phyloP scores from a whole-genome alignment of 176 grass and related monocot species.

The Eremochloa ophiuroides region DNA sequence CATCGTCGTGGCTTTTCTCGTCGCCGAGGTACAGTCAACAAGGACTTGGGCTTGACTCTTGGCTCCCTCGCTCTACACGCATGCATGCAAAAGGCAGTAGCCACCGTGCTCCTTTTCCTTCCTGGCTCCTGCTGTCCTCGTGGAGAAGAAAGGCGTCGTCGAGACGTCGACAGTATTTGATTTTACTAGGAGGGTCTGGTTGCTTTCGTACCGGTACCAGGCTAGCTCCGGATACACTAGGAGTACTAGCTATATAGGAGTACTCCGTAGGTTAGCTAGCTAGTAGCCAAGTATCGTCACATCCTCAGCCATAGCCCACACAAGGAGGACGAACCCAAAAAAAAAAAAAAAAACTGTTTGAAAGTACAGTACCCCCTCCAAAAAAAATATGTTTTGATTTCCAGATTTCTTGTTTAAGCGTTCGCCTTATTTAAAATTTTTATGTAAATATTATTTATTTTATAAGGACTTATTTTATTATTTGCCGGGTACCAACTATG shows the following conservation, averaged over 20 bases:
- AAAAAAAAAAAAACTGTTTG: neutral
- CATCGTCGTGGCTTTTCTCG: neutral
- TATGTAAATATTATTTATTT: too few species aligned
- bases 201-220: too few species aligned
- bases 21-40: conserved; percentile 45
- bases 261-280: neutral
- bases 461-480: too few species aligned
- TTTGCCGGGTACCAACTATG: too few species aligned
- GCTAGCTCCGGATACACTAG: too few species aligned
- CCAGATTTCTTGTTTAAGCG: too few species aligned
- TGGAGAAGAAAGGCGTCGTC: neutral
- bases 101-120: neutral
- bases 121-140: neutral
- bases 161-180: neutral
- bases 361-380: too few species aligned
- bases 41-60: neutral
- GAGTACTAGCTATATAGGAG: neutral
- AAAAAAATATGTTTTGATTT: too few species aligned
- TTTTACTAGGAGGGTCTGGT: too few species aligned
- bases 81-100: neutral
- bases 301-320: neutral
- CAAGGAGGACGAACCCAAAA: neutral
- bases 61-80: conserved; percentile 18
- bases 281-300: conserved; percentile 20
- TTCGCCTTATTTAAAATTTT: too few species aligned